Conservation (phyloP, 1,284 basidiomycete species). For the Marasmius fiardii region DNA sequence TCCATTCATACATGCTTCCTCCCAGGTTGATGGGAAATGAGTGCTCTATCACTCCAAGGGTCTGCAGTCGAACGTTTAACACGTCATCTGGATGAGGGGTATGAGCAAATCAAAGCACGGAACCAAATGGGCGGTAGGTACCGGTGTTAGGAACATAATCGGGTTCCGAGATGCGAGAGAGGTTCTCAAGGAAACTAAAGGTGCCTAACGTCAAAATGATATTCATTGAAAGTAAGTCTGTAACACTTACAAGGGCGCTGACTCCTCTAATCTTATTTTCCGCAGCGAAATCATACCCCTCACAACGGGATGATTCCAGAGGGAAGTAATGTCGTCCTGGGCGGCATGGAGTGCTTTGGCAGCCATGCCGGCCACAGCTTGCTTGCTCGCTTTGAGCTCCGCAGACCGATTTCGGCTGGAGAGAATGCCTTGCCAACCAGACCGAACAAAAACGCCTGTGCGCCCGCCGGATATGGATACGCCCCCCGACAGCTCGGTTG, state of each 20-base stretch:
- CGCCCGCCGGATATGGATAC: conserved; percentile 55
- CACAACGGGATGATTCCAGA: conserved; percentile 71
- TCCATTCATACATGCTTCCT: conserved; percentile 64
- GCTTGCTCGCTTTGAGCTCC: conserved; percentile 14
- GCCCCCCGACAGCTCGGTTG: conserved; percentile 64
- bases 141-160: conserved; percentile 72
- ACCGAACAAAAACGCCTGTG: conserved; percentile 60
- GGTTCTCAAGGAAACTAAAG: conserved; percentile 62
- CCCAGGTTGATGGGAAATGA: conserved; percentile 63
- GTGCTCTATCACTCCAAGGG: conserved; percentile 74
- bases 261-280: conserved; percentile 69
- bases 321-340: conserved; percentile 48
- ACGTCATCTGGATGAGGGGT: conserved; percentile 50
- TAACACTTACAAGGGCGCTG: conserved; percentile 62
- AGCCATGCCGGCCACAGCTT: conserved; percentile 47
- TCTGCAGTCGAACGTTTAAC: conserved; percentile 73
- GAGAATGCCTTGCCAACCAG: conserved; percentile 63
- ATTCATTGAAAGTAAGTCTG: background rate
- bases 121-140: conserved; percentile 23
- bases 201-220: background rate
- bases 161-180: conserved; percentile 60
- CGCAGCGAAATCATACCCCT: conserved; percentile 50
- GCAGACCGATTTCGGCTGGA: conserved; percentile 38
- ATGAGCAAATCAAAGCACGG: background rate
- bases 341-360: conserved; percentile 48